Conservation (phyloP, 176 grass and related monocot species). For the Canna indica region DNA sequence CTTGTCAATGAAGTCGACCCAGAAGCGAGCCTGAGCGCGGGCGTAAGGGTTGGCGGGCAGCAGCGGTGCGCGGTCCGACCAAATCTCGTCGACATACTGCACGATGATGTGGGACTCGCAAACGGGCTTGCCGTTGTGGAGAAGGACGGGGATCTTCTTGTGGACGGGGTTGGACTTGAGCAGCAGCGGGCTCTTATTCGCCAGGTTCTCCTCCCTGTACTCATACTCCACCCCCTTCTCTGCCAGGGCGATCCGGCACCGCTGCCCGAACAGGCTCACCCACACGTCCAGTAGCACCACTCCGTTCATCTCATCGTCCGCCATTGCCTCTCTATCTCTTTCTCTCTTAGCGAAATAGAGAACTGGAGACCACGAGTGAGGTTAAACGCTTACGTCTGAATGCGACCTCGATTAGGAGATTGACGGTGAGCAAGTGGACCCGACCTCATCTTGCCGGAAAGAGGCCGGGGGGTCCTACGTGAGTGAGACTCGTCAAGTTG, state of each 20-base stretch:
- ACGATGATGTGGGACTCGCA: conserved; percentile 57
- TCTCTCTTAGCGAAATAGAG: no score
- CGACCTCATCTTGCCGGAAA: no score
- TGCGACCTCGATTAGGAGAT: no score
- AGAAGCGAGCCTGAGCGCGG: conserved; percentile 36
- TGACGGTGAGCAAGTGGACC: no score
- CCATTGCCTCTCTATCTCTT: conserved; percentile 4
- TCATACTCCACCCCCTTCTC: conserved; percentile 41
- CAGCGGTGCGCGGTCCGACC: conserved; percentile 9
- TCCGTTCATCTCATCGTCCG: not conserved
- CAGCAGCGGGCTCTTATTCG: conserved; percentile 51
- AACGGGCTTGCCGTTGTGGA: conserved; percentile 40
- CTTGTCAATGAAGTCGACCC: conserved; percentile 45
- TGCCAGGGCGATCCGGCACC: conserved; percentile 38
- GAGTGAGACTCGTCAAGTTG: no score
- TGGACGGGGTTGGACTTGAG: conserved; percentile 54
- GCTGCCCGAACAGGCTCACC: conserved; percentile 58
- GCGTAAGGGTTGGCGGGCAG: conserved; percentile 30
- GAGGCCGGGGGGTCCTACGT: no score
- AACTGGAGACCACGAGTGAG: not conserved
- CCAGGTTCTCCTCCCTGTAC: conserved; percentile 36
- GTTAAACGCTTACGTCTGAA: not conserved
- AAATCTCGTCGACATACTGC: conserved; percentile 52
- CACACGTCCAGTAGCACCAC: conserved; percentile 43
- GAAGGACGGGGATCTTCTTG: conserved; percentile 61